Percentiles rank a stretch among this genome's conserved stretches.
phyloP scores from a whole-genome alignment of 2,329 filamentous ascomycete species.

The Grosmannia huntii region DNA sequence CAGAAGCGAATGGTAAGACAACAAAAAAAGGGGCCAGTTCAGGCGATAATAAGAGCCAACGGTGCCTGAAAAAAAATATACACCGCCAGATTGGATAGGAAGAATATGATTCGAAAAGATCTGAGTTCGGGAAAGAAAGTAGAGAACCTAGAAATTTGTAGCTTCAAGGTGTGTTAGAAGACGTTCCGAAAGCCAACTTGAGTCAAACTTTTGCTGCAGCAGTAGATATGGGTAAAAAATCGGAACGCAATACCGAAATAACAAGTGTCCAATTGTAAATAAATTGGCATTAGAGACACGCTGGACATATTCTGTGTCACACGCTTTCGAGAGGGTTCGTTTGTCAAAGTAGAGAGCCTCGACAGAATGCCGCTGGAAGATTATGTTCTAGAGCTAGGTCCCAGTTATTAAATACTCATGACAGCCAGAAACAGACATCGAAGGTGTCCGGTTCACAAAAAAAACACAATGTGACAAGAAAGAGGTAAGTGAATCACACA shows the following conservation, averaged over 20 bases:
- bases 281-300: neutral
- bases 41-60: no score
- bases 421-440: neutral
- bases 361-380: neutral
- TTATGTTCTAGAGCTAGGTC: neutral
- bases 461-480: neutral
- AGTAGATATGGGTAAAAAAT: no score
- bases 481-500: neutral
- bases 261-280: no score
- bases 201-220: no score
- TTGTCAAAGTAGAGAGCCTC: neutral
- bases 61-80: no score
- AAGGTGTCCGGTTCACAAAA: neutral
- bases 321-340: neutral
- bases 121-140: no score
- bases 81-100: neutral
- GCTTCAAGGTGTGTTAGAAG: no score
- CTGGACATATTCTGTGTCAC: neutral
- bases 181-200: no score
- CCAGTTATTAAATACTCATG: neutral
- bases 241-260: no score
- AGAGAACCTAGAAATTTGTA: no score
- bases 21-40: no score
- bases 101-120: neutral
- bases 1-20: no score